phyloP scores from a whole-genome alignment of 2,329 filamentous ascomycete genomes.

The Hansfordia pulvinata region DNA sequence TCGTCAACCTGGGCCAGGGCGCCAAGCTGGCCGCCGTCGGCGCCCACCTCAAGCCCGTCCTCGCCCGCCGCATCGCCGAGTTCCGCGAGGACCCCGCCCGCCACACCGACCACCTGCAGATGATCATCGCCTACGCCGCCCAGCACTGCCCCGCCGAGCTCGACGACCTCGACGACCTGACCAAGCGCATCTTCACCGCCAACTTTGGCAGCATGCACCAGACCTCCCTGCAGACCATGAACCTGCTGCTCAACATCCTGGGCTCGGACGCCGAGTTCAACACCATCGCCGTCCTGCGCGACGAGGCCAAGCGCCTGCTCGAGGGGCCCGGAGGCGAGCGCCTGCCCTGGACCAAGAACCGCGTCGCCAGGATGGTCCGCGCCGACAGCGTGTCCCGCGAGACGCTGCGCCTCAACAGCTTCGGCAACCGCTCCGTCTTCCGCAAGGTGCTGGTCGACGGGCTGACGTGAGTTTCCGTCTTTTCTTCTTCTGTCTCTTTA shows the following conservation, averaged over 20 bases:
- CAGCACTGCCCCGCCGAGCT: constrained; percentile 23
- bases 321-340: constrained; percentile 9
- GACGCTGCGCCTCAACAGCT: constrained; percentile 23
- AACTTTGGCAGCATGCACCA: constrained; percentile 26
- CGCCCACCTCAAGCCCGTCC: too few relatives aligned
- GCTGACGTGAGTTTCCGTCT: too few relatives aligned
- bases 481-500: too few relatives aligned
- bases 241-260: constrained; percentile 28
- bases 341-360: constrained; percentile 27
- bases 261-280: constrained; percentile 22
- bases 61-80: too few relatives aligned
- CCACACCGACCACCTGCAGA: too few relatives aligned
- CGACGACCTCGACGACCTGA: constrained; percentile 14
- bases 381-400: constrained; percentile 28
- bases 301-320: constrained; percentile 21
- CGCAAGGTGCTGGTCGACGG: constrained; percentile 15
- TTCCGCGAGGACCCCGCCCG: too few relatives aligned
- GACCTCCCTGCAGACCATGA: constrained; percentile 21
- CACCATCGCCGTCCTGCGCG: constrained; percentile 22
- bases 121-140: constrained; percentile 24
- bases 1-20: too few relatives aligned
- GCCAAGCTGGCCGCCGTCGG: too few relatives aligned
- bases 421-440: constrained; percentile 13
- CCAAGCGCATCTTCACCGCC: constrained; percentile 14
- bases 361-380: constrained; percentile 20